Evolutionary conservation across 2,329 filamentous ascomycete species (phyloP).

Genomic region (Scedosporium aurantiacum): DNA sequence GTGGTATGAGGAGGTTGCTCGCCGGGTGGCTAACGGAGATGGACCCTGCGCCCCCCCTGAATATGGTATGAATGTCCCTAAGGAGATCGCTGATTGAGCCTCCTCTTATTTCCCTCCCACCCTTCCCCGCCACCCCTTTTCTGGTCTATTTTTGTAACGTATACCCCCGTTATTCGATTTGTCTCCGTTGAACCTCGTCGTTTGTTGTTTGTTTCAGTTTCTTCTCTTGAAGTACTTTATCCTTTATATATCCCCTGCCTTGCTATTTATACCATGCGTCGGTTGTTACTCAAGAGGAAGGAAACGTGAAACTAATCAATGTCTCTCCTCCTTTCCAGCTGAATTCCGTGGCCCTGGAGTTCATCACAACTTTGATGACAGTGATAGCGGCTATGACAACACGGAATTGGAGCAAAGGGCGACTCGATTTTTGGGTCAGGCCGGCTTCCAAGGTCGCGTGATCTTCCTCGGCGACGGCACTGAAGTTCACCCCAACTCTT

Average conservation of each 20-base stretch:
- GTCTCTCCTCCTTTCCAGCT: slow-evolving; percentile 38
- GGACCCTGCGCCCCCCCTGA: slow-evolving; percentile 97
- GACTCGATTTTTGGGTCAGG: slow-evolving; percentile 49
- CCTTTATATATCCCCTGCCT: too few species aligned
- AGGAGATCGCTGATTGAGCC: slow-evolving; percentile 12
- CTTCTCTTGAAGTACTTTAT: too few species aligned
- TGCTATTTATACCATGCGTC: too few species aligned
- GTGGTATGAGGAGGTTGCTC: slow-evolving; percentile 95
- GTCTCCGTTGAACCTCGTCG: too few species aligned
- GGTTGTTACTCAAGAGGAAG: not conserved
- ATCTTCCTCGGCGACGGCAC: slow-evolving; percentile 94
- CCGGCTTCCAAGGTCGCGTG: slow-evolving; percentile 72
- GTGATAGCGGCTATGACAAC: slow-evolving; percentile 65
- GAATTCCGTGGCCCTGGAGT: slow-evolving; percentile 77
- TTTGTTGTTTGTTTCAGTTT: too few species aligned
- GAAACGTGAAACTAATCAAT: not conserved
- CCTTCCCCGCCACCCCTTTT: not conserved
- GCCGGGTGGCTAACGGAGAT: slow-evolving; percentile 89
- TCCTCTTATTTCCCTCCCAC: slow-evolving; percentile 4
- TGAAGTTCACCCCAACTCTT: slow-evolving; percentile 70
- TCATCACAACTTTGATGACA: slow-evolving; percentile 74
- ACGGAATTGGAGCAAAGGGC: slow-evolving; percentile 48
- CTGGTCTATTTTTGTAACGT: not conserved
- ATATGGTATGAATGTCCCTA: slow-evolving; percentile 74
- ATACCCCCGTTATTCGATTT: too few species aligned